These are phyloP conservation scores for Pythium dissimile DNA, from an alignment of 352 stramenopile genomes.

Conservation along the genomic window DNA sequence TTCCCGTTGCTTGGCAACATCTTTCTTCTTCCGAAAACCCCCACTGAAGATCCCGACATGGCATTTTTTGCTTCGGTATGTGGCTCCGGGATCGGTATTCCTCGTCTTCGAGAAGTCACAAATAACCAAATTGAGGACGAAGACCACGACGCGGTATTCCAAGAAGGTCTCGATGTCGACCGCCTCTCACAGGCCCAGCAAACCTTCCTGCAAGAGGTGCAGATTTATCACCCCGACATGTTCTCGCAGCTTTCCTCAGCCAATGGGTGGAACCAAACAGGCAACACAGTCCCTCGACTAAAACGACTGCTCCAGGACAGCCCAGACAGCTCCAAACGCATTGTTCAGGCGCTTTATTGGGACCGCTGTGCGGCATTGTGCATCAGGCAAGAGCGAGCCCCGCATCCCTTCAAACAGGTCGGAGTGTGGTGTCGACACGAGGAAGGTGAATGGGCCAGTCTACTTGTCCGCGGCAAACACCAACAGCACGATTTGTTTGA, in stretches of 20 bases:
- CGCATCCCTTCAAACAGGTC: slow-evolving; percentile 40
- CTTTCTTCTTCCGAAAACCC: slow-evolving; percentile 61
- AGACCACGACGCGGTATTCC: slow-evolving; percentile 16
- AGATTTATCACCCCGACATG: slow-evolving; percentile 51
- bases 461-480: slow-evolving; percentile 57
- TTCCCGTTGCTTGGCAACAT: slow-evolving; percentile 72
- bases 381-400: slow-evolving; percentile 46
- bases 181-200: slow-evolving; percentile 49
- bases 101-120: slow-evolving; percentile 13
- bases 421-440: slow-evolving; percentile 74
- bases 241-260: not conserved
- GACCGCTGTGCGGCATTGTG: slow-evolving; percentile 69
- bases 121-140: slow-evolving; percentile 17
- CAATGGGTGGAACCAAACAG: not conserved
- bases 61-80: slow-evolving; percentile 33
- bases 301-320: not conserved
- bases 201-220: slow-evolving; percentile 58
- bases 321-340: slow-evolving; percentile 6
- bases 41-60: slow-evolving; percentile 55
- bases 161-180: slow-evolving; percentile 41
- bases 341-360: slow-evolving; percentile 79
- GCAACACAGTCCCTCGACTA: not conserved
- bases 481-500: slow-evolving; percentile 72
- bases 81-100: slow-evolving; percentile 7
- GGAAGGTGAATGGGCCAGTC: slow-evolving; percentile 61